Evolutionary conservation across 2,329 filamentous ascomycete species (phyloP), one percentile per base, ranked within the genome.

Genomic region (Ascochyta koolunga): DNA sequence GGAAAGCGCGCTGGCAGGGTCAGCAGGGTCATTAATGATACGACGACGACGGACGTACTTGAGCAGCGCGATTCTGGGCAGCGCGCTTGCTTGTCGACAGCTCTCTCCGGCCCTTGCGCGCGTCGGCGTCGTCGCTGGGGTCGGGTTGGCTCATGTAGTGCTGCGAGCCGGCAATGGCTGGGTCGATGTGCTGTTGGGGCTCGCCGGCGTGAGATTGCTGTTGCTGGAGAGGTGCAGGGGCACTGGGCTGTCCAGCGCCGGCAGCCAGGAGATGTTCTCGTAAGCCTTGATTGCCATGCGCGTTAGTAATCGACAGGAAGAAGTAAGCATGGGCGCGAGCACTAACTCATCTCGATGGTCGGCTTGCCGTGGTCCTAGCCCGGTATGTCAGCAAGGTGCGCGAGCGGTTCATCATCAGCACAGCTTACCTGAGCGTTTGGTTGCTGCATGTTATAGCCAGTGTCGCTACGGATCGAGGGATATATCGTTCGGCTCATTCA

Each of bases 71-170:
- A 72, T 99, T 99, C 74, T 99, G 95, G 9, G 95, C 95, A 24
- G 95, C 95, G 63, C 95, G 89, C 80, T 98, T 99, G 32, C 92
- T 96, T 38, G 93, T 95, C 22, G 93, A 97, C 56, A 99, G 79
- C 77, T 97, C 93, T 48, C 95, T 85, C 77, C 96, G 96, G 11
- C 88, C 88, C 77, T 95, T 59, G 51, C 69, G 67, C 21, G 87
- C 79, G 56, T 76, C 70, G 62, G 73, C 62, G 56, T 76, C 75
- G 37, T 81, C 79, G 46, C 73, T 75, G 77, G 61, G 78, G 52
- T 80, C 79, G 56, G 75, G 75, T 43, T 69, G 67, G 58, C 76
- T 79, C 70, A 84, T 80, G 67, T 70, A 68, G 68, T 79, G 83
- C 72, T 46, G 77, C 62, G 54, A 58, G 50, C 82, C 82, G 8